These are phyloP conservation scores for Pseudocercospora vitis DNA, from an alignment of 2,329 filamentous ascomycete genomes.

Conservation along the genomic window DNA sequence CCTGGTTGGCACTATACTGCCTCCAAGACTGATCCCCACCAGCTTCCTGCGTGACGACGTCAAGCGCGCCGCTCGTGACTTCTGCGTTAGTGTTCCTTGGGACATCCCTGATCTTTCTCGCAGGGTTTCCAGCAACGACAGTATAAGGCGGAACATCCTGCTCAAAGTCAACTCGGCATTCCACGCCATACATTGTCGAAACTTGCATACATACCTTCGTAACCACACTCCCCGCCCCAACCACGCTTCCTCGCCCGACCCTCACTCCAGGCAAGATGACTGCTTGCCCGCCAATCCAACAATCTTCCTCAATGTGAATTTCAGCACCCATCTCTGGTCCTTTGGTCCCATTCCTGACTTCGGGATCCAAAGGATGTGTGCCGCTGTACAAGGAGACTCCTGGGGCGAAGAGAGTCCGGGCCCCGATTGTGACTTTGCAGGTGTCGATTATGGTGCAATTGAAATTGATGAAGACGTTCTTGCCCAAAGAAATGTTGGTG, in stretches of 20 bases:
- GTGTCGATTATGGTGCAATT: conserved; percentile 77
- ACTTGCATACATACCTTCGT: conserved; percentile 57
- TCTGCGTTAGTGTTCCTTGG: conserved; percentile 33
- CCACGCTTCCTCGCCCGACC: conserved; percentile 69
- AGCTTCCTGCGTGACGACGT: background rate
- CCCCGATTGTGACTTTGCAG: conserved; percentile 70
- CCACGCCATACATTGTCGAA: background rate
- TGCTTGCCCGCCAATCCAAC: conserved; percentile 74
- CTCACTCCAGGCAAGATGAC: conserved; percentile 73
- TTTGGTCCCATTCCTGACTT: conserved; percentile 68
- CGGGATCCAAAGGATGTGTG: conserved; percentile 74
- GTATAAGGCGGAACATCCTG: conserved; percentile 62
- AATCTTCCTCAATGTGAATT: conserved; percentile 76
- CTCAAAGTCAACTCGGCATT: conserved; percentile 1
- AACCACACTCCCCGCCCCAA: conserved; percentile 81
- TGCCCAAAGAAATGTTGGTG: conserved; percentile 68
- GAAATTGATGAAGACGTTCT: conserved; percentile 73
- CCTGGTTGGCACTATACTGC: background rate
- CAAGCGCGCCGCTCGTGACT: conserved; percentile 32
- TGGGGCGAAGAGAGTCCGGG: conserved; percentile 74
- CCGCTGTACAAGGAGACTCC: conserved; percentile 75
- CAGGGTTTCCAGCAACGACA: conserved; percentile 67
- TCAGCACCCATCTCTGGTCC: conserved; percentile 74
- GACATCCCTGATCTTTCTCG: conserved; percentile 52
- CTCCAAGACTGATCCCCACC: conserved; percentile 5